Base-by-base conservation (phyloP, 1,284 basidiomycete genomes). In the Macrocystidia cucumis region DNA sequence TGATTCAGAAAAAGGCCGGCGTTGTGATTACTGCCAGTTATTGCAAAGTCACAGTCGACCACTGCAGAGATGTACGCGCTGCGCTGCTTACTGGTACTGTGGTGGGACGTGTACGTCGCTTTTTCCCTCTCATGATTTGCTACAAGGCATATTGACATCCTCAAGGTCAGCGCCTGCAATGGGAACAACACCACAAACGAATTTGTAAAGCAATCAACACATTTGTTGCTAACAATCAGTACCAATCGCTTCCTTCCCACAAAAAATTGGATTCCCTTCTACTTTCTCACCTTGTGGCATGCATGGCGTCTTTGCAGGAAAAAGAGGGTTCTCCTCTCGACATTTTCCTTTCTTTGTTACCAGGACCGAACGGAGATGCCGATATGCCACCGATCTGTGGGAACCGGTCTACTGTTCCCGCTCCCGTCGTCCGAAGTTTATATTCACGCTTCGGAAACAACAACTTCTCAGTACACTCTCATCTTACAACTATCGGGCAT, bases 11-110 rank as follows among this genome's bases (percentile, higher is more conserved):
- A 83, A 84, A 45, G 67, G 76, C 9, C 58, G 48, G 12, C 62
- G 82, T 40, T 87, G 83, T 44, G 82, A 87, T 50, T 50, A 57
- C 22, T 86, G 83, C 47, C 67, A 74, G 44, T 45, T 50, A 13
- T 34, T 49, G 9, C 36, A 52, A 5, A 51, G 52, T 5, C 37
- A 50, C 6, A 45, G 45, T 12, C 36, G 34, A 14, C 46, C 47
- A 9, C 51, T 72, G 25, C 65, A 54, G 35, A 68, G 63, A 48
- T 85, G 82, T 45, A 65, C 71, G 2, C 73, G 74, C 9, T 85
- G 81, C 44, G 70, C 65, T 11, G 66, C 69, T 0, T 84, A 79
- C 50, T 85, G 73, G 69, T 87, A 87, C 47, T 87, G 83, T 48
- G 66, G 69, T 43, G 45, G 56, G 18, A 48, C 62, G 52, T 87